Evolutionary conservation across 306 rosid genomes (phyloP).

Genomic region (Casuarina glauca): DNA sequence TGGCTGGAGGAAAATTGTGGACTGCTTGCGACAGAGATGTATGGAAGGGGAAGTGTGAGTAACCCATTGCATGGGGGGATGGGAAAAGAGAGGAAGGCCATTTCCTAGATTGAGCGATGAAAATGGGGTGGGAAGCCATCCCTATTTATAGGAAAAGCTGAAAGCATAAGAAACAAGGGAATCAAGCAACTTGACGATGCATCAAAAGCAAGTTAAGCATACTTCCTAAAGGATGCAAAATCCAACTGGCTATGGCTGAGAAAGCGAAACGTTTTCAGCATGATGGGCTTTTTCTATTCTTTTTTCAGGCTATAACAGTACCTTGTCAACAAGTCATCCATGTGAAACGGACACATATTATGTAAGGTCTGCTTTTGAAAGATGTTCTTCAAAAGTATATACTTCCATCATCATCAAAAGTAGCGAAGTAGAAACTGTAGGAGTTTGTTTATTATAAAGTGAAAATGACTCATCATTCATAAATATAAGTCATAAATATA

Average conservation of each 20-base stretch:
- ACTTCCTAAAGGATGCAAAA: background rate
- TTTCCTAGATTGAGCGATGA: background rate
- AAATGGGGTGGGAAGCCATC: background rate
- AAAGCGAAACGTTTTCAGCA: background rate
- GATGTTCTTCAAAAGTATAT: too few species aligned
- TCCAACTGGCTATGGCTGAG: background rate
- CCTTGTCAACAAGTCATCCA: too few species aligned
- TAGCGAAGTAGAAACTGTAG: too few species aligned
- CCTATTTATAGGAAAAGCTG: constrained; percentile 14
- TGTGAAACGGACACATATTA: too few species aligned
- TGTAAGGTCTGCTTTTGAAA: too few species aligned
- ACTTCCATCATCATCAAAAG: too few species aligned
- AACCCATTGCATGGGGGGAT: constrained; percentile 28
- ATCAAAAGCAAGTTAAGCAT: constrained; percentile 39
- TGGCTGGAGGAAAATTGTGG: background rate
- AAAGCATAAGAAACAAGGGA: constrained; percentile 24
- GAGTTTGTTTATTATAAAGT: too few species aligned
- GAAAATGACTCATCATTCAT: too few species aligned
- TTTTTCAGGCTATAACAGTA: too few species aligned
- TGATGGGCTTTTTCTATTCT: background rate
- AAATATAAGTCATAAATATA: too few species aligned
- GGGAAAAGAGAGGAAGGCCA: constrained; percentile 37
- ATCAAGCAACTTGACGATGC: constrained; percentile 26
- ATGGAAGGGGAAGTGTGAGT: constrained; percentile 24
- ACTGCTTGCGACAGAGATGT: constrained; percentile 19